These are phyloP conservation scores for Parastagonospora avenae DNA, from an alignment of 2,329 filamentous ascomycete species.

Conservation along the genomic window DNA sequence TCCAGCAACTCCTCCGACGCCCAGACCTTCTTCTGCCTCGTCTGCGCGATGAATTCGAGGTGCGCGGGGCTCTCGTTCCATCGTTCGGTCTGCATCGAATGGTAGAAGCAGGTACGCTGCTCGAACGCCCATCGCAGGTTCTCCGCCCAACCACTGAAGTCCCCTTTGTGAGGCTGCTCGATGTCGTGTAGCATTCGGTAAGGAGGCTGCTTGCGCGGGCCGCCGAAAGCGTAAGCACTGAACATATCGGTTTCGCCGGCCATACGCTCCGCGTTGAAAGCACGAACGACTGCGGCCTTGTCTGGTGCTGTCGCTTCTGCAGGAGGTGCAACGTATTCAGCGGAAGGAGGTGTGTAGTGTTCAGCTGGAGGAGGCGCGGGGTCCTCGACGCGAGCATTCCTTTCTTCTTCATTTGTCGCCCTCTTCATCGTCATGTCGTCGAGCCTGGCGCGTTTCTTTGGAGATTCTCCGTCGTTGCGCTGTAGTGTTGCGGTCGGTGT, in stretches of 20 bases:
- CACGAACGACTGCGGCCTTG: background rate
- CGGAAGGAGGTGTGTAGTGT: background rate
- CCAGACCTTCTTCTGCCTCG: conserved; percentile 22
- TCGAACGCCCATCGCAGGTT: conserved; percentile 30
- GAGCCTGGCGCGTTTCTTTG: background rate
- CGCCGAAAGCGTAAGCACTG: conserved; percentile 23
- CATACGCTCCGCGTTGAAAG: conserved; percentile 5
- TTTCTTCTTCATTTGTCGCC: background rate
- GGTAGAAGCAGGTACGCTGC: conserved; percentile 15
- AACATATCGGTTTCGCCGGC: conserved; percentile 9
- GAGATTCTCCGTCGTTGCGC: background rate
- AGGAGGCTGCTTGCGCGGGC: conserved; percentile 19
- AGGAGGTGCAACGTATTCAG: conserved; percentile 8
- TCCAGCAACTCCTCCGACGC: conserved; percentile 24
- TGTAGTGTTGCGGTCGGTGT: background rate
- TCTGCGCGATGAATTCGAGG: conserved; percentile 24
- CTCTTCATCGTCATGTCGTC: background rate
- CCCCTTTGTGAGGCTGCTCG: conserved; percentile 10
- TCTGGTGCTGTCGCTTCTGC: background rate
- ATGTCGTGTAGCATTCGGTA: conserved; percentile 25
- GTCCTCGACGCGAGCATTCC: background rate
- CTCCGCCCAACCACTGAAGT: conserved; percentile 30
- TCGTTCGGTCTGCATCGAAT: conserved; percentile 7
- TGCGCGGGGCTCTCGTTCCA: conserved; percentile 35
- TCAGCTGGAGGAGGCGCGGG: background rate